phyloP scores from a whole-genome alignment of 2,329 filamentous ascomycete genomes.

The Arthrinium puccinioides region DNA sequence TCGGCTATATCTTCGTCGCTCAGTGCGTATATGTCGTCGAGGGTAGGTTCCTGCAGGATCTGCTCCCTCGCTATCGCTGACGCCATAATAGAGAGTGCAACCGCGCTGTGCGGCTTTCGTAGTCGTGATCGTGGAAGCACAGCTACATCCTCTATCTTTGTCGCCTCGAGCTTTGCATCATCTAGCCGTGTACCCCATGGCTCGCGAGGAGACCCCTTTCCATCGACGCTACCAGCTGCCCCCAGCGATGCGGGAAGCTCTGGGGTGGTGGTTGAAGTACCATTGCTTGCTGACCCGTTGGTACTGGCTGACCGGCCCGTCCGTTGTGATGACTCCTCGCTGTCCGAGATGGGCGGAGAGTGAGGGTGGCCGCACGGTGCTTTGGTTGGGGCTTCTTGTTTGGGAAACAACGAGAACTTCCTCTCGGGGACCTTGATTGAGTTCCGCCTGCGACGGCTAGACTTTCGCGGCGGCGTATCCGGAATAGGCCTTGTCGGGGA shows the following conservation, averaged over 20 bases:
- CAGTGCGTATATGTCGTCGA: slow-evolving; percentile 46
- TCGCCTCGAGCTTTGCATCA: slow-evolving; percentile 9
- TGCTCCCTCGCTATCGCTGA: slow-evolving; percentile 19
- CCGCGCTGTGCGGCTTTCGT: slow-evolving; percentile 17
- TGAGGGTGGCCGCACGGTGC: slow-evolving; percentile 6
- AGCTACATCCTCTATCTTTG: slow-evolving; percentile 1
- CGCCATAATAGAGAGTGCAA: slow-evolving; percentile 18
- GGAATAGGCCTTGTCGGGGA: slow-evolving; percentile 1
- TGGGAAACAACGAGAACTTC: slow-evolving; percentile 9
- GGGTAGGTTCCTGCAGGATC: slow-evolving; percentile 41
- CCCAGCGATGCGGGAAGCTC: background rate
- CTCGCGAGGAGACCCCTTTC: slow-evolving; percentile 9
- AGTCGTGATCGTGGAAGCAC: slow-evolving; percentile 9
- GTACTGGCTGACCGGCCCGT: background rate
- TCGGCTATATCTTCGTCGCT: slow-evolving; percentile 54
- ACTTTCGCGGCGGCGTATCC: background rate
- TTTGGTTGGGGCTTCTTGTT: slow-evolving; percentile 7
- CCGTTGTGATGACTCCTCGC: slow-evolving; percentile 6
- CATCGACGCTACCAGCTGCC: background rate
- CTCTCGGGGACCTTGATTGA: slow-evolving; percentile 4
- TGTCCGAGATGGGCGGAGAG: slow-evolving; percentile 14
- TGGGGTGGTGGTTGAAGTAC: background rate
- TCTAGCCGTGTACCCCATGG: slow-evolving; percentile 16
- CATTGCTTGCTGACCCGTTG: slow-evolving; percentile 2
- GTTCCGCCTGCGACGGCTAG: background rate